Evolutionary conservation across 768 basidiomycete species (phyloP).

Genomic region (Tylopilus vinaceipallidus): DNA sequence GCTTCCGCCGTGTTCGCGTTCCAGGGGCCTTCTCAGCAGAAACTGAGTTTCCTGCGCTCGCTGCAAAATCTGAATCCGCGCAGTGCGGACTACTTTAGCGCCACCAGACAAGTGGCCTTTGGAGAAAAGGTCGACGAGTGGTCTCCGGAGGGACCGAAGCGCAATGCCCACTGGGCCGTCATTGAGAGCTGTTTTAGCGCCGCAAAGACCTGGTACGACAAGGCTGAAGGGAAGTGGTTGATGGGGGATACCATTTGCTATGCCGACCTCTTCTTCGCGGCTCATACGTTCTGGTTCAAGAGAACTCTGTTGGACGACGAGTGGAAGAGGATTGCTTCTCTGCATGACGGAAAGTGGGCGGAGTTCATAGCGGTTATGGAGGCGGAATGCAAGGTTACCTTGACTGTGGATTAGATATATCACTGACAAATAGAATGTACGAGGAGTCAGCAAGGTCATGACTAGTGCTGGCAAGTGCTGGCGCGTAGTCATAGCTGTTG

Average conservation of each 20-base stretch:
- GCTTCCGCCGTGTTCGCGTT: too few relatives aligned
- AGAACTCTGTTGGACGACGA: too few relatives aligned
- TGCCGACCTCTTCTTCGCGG: constrained; percentile 28
- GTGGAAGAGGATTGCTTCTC: constrained; percentile 13
- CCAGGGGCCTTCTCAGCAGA: constrained; percentile 4
- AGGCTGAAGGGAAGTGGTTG: too few relatives aligned
- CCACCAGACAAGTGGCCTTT: constrained; percentile 31
- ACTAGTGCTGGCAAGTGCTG: too few relatives aligned
- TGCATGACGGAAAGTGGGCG: constrained; percentile 28
- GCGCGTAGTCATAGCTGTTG: too few relatives aligned
- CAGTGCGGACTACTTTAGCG: constrained; percentile 39
- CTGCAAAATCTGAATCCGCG: constrained; percentile 30
- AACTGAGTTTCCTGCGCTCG: constrained; percentile 19
- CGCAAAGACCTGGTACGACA: too few relatives aligned
- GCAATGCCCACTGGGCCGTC: constrained; percentile 16
- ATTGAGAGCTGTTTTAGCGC: too few relatives aligned
- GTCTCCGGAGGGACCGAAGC: constrained; percentile 33
- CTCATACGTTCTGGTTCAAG: constrained; percentile 5
- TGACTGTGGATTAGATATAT: neutral
- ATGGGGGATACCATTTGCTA: constrained; percentile 22
- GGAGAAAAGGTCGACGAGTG: constrained; percentile 40
- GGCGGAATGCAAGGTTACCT: constrained; percentile 23
- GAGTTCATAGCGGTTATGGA: constrained; percentile 22
- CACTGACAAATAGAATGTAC: neutral
- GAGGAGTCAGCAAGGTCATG: too few relatives aligned